Percentiles rank a stretch among this genome's conserved stretches.
These are phyloP conservation scores for Phlegmacium glaucopus DNA, from an alignment of 768 basidiomycete species.

Conservation along the genomic window DNA sequence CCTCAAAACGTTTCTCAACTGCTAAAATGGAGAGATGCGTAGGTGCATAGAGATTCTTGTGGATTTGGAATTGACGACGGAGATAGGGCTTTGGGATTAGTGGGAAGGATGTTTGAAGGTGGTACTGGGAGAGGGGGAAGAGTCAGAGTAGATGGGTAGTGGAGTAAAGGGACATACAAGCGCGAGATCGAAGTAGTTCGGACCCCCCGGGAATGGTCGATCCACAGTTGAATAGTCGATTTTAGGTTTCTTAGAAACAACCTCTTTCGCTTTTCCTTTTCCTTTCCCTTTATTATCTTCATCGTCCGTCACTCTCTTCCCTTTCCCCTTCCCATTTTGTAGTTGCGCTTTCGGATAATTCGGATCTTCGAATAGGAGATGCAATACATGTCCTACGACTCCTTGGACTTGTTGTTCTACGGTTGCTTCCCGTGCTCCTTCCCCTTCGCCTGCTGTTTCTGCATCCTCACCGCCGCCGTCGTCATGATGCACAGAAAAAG, in stretches of 20 bases:
- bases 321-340: slow-evolving; percentile 8
- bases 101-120: slow-evolving; percentile 54
- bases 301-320: slow-evolving; percentile 30
- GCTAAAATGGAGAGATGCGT: slow-evolving; percentile 49
- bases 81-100: slow-evolving; percentile 54
- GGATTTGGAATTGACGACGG: slow-evolving; percentile 33
- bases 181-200: slow-evolving; percentile 46
- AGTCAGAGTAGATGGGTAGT: neutral
- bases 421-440: neutral
- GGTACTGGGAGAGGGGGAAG: slow-evolving; percentile 2
- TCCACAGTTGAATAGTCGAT: slow-evolving; percentile 53
- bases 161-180: slow-evolving; percentile 35
- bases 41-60: slow-evolving; percentile 60
- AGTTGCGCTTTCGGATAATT: slow-evolving; percentile 49
- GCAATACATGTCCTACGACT: slow-evolving; percentile 34
- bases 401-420: slow-evolving; percentile 16
- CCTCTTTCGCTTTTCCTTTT: slow-evolving; percentile 28
- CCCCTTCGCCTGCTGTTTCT: slow-evolving; percentile 30
- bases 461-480: slow-evolving; percentile 63
- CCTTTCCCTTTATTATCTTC: slow-evolving; percentile 27
- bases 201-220: slow-evolving; percentile 39
- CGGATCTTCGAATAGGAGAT: slow-evolving; percentile 55
- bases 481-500: slow-evolving; percentile 30
- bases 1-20: slow-evolving; percentile 28
- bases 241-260: slow-evolving; percentile 36